Evolutionary conservation across 306 rosid genomes (phyloP).

Genomic region (Trifolium dubium): DNA sequence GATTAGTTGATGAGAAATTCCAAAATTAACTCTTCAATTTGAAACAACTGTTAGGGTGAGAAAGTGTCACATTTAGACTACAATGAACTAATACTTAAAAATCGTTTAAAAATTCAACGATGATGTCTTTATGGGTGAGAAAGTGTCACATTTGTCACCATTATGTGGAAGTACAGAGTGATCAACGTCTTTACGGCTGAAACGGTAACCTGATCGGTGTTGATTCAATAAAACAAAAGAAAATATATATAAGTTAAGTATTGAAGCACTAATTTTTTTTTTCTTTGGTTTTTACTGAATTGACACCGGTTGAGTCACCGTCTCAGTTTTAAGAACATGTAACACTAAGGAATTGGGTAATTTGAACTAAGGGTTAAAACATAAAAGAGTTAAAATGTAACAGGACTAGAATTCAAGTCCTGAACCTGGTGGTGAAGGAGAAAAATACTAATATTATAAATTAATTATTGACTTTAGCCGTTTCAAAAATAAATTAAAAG

Average conservation of each 20-base stretch:
- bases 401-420: no score
- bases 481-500: background rate
- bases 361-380: no score
- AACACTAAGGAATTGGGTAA: no score
- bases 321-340: background rate
- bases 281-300: background rate
- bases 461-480: no score
- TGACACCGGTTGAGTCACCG: background rate
- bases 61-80: background rate
- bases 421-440: no score
- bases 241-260: background rate
- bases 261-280: background rate
- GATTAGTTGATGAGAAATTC: constrained; percentile 10
- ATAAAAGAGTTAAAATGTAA: no score
- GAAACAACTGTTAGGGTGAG: background rate
- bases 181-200: background rate
- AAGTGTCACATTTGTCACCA: background rate
- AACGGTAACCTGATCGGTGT: background rate
- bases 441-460: no score
- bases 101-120: background rate
- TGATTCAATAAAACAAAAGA: no score
- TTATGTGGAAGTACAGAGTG: background rate
- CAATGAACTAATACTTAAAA: background rate
- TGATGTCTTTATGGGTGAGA: background rate
- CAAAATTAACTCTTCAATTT: constrained; percentile 12